A percentile compares a stretch with the other conserved stretches of the same genome.
Conservation (phyloP, 2,329 filamentous ascomycete genomes). For the Sclerotinia subarctica region DNA sequence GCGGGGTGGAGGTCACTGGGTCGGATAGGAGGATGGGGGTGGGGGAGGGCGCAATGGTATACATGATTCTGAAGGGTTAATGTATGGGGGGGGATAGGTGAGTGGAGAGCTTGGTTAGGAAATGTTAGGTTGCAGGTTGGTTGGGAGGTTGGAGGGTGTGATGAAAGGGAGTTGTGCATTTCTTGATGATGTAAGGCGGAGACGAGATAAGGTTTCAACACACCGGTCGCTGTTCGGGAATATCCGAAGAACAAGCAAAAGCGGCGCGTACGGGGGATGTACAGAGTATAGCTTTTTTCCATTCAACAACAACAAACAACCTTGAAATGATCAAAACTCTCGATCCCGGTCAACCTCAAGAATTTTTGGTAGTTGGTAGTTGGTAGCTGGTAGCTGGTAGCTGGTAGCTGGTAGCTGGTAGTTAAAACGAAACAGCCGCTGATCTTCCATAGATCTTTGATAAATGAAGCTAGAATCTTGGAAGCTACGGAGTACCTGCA, state of each 20-base stretch:
- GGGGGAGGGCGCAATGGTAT: slow-evolving; percentile 18
- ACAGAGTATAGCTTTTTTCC: background rate
- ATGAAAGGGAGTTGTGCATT: background rate
- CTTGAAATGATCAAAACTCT: background rate
- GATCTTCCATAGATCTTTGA: background rate
- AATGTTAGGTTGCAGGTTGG: background rate
- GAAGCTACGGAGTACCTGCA: slow-evolving; percentile 7
- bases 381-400: too few species aligned
- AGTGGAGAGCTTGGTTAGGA: background rate
- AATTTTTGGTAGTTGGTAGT: too few species aligned
- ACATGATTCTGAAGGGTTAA: slow-evolving; percentile 8
- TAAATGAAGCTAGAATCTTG: background rate
- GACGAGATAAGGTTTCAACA: background rate
- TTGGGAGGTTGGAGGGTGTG: background rate
- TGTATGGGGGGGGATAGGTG: too few species aligned
- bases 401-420: too few species aligned
- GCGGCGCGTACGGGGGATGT: background rate
- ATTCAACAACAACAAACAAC: background rate
- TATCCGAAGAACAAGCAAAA: background rate
- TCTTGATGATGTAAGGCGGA: background rate
- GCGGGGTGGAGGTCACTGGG: slow-evolving; percentile 6
- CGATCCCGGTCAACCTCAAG: background rate
- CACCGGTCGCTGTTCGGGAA: background rate
- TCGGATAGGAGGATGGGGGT: slow-evolving; percentile 11
- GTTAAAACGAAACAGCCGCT: background rate